phyloP scores from a whole-genome alignment of 2,329 filamentous ascomycete species.

The Amauroascus niger region DNA sequence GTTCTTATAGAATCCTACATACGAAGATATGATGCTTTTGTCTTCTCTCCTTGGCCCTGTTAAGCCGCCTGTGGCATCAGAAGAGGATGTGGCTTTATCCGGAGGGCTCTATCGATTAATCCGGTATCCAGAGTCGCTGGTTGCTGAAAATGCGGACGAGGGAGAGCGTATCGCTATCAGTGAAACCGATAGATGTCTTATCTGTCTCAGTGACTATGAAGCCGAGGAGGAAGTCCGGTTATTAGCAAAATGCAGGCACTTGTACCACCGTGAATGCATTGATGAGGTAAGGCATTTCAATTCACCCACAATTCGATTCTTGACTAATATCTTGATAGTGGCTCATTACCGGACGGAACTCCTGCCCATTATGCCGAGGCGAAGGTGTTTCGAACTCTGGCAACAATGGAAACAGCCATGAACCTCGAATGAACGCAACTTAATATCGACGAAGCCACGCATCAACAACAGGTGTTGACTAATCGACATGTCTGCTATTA shows the following conservation, averaged over 20 bases:
- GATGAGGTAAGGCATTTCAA: conserved; percentile 47
- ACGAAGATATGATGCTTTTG: conserved; percentile 62
- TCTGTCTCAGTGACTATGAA: conserved; percentile 59
- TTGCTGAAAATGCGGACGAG: conserved; percentile 41
- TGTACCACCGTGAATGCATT: conserved; percentile 61
- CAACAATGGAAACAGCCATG: conserved; percentile 3
- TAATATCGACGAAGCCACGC: neutral
- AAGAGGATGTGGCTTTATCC: conserved; percentile 54
- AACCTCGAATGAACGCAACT: neutral
- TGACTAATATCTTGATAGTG: conserved; percentile 39
- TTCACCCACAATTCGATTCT: neutral
- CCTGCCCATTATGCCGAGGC: conserved; percentile 52
- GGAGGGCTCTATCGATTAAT: conserved; percentile 51
- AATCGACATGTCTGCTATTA: neutral
- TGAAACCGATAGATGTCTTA: conserved; percentile 51
- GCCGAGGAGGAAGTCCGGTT: conserved; percentile 51
- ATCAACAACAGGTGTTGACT: neutral
- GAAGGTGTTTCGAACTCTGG: conserved; percentile 46
- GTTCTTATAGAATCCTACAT: conserved; percentile 47
- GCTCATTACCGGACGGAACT: conserved; percentile 58
- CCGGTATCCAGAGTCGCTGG: conserved; percentile 33
- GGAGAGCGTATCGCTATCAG: conserved; percentile 28
- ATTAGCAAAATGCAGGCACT: conserved; percentile 53
- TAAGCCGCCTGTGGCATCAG: conserved; percentile 57
- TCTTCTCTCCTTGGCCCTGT: conserved; percentile 57